These are phyloP conservation scores for Albifimbria verrucaria DNA, from an alignment of 2,329 filamentous ascomycete species.

Conservation along the genomic window DNA sequence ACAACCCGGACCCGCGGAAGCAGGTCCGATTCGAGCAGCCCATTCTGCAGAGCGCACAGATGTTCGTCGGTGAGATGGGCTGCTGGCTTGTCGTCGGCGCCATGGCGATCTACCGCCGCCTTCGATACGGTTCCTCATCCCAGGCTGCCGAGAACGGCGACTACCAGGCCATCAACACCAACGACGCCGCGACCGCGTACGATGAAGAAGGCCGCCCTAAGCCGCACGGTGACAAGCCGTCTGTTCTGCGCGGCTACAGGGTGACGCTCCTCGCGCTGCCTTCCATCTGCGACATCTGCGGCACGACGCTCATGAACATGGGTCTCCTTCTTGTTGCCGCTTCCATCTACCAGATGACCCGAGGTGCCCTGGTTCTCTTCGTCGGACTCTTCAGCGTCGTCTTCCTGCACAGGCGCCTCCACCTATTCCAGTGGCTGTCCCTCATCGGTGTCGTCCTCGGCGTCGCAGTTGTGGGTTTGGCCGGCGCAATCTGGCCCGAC, in stretches of 20 bases:
- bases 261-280: constrained; percentile 77
- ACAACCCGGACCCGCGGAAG: constrained; percentile 61
- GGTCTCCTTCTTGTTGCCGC: constrained; percentile 91
- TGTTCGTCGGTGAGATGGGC: constrained; percentile 96
- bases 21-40: constrained; percentile 85
- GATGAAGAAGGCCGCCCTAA: constrained; percentile 32
- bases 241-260: constrained; percentile 66
- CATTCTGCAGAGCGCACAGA: constrained; percentile 92
- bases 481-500: constrained; percentile 77
- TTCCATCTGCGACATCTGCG: constrained; percentile 88
- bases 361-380: constrained; percentile 90
- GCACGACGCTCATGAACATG: constrained; percentile 96
- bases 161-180: constrained; percentile 62
- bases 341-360: constrained; percentile 98
- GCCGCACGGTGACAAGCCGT: constrained; percentile 51
- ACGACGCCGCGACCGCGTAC: constrained; percentile 40
- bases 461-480: constrained; percentile 85
- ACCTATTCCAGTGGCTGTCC: constrained; percentile 88
- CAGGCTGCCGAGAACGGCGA: constrained; percentile 43
- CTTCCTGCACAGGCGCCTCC: constrained; percentile 77
- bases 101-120: constrained; percentile 63
- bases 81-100: constrained; percentile 87
- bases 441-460: constrained; percentile 83
- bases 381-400: constrained; percentile 93
- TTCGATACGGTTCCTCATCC: constrained; percentile 33